Percentiles rank a stretch among this genome's conserved stretches.
Evolutionary conservation across 1,284 basidiomycete species (phyloP).

Genomic region (Apiotrichum mycotoxinovorans): DNA sequence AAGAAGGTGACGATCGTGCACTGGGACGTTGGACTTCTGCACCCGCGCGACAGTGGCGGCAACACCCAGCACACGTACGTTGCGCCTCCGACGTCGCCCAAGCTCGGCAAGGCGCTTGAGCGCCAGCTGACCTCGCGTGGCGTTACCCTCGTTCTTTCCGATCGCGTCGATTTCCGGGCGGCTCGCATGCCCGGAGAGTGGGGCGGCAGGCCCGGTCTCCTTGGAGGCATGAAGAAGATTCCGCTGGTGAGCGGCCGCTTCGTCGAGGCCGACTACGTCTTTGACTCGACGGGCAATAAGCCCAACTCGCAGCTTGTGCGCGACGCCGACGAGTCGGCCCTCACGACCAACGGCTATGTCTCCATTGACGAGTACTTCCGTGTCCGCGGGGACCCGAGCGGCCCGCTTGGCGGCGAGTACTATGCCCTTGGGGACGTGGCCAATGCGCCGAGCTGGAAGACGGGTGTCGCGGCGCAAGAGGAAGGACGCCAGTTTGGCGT

Average conservation of each 20-base stretch:
- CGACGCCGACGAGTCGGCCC: conserved; percentile 34
- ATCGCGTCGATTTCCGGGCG: conserved; percentile 38
- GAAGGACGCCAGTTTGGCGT: conserved; percentile 13
- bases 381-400: conserved; percentile 17
- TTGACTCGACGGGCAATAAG: conserved; percentile 50
- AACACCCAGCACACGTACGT: conserved; percentile 24
- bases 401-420: conserved; percentile 30
- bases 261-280: conserved; percentile 50
- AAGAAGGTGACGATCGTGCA: conserved; percentile 31
- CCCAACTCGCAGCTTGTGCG: conserved; percentile 46
- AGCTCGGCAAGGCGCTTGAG: conserved; percentile 38
- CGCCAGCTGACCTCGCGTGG: conserved; percentile 37
- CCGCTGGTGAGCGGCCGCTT: conserved; percentile 34
- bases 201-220: conserved; percentile 34
- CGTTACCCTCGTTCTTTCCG: conserved; percentile 46
- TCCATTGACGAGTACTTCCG: conserved; percentile 42
- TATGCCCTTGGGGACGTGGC: conserved; percentile 47
- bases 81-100: conserved; percentile 28
- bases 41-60: conserved; percentile 22
- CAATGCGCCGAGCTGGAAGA: conserved; percentile 40
- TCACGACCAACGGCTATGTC: conserved; percentile 37
- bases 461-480: conserved; percentile 26
- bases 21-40: conserved; percentile 26
- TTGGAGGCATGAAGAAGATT: conserved; percentile 36
- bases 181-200: conserved; percentile 22